phyloP scores from a whole-genome alignment of 805 yeast genomes.

The Candida piceae region DNA sequence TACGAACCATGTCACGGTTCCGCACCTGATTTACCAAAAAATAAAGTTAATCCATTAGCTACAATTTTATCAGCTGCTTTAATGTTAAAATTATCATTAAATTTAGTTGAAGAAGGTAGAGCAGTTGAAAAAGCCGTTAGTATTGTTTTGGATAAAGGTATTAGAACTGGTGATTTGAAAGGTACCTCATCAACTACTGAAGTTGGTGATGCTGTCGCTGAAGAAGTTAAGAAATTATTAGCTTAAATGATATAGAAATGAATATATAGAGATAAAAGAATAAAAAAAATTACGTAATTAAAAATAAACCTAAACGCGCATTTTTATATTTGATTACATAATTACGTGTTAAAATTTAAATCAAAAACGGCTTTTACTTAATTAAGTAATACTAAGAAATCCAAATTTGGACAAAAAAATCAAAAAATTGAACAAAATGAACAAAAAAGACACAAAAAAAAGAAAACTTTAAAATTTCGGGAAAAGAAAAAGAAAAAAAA shows the following conservation, averaged over 20 bases:
- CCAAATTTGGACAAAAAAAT: too few species aligned
- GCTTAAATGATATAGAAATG: constrained; percentile 8
- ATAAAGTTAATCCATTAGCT: constrained; percentile 93
- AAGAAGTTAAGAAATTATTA: constrained; percentile 46
- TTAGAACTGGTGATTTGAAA: constrained; percentile 88
- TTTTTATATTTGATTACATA: not conserved
- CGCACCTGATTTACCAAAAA: constrained; percentile 87
- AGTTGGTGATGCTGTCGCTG: constrained; percentile 91
- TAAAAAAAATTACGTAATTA: too few species aligned
- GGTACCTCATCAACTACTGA: constrained; percentile 81
- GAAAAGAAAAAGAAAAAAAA: too few species aligned
- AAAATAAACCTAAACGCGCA: too few species aligned
- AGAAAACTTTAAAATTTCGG: too few species aligned
- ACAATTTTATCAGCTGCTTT: constrained; percentile 93
- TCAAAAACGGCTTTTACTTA: too few species aligned
- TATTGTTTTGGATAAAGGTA: constrained; percentile 71
- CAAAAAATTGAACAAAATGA: too few species aligned
- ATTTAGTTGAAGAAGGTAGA: constrained; percentile 76
- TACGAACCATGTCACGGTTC: constrained; percentile 99
- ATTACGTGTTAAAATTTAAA: not conserved
- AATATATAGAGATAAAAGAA: not conserved
- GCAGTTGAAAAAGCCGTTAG: constrained; percentile 87
- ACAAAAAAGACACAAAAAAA: too few species aligned
- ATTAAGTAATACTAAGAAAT: too few species aligned
- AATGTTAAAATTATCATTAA: constrained; percentile 92